Evolutionary conservation across 176 grass and related monocot species (phyloP).

Genomic region (Hordeum vulgare): DNA sequence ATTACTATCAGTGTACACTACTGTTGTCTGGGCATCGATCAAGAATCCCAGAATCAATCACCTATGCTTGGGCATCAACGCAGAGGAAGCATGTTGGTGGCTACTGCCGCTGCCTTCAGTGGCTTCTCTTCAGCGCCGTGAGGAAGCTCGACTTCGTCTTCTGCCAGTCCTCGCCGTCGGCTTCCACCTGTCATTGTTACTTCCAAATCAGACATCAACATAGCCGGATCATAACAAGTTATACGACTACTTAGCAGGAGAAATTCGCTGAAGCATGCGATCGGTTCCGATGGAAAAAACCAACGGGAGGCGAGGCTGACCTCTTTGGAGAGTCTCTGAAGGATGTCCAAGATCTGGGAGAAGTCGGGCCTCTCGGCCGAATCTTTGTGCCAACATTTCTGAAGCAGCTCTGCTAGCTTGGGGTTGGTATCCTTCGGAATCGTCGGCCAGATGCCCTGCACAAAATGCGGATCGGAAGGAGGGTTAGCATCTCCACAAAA

Average conservation of each 20-base stretch:
- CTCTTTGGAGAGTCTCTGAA: slow-evolving; percentile 66
- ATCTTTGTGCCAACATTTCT: slow-evolving; percentile 73
- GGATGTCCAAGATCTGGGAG: slow-evolving; percentile 52
- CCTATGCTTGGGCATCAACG: too few species aligned
- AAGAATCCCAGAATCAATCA: too few species aligned
- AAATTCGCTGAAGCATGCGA: background rate
- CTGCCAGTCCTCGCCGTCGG: slow-evolving; percentile 11
- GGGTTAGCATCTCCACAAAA: background rate
- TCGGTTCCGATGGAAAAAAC: background rate
- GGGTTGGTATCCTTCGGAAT: slow-evolving; percentile 63
- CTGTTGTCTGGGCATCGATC: too few species aligned
- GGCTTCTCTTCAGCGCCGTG: slow-evolving; percentile 46
- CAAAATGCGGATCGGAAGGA: background rate
- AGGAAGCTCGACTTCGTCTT: slow-evolving; percentile 48
- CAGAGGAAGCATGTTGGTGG: too few species aligned
- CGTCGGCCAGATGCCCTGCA: slow-evolving; percentile 60
- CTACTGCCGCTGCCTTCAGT: background rate
- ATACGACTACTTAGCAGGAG: background rate
- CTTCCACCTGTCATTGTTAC: slow-evolving; percentile 33
- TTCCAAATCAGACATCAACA: background rate
- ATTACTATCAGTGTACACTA: background rate
- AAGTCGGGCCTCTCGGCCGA: slow-evolving; percentile 56
- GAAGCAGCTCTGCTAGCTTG: slow-evolving; percentile 52
- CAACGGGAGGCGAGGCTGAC: slow-evolving; percentile 5
- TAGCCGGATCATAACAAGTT: background rate